Percentiles rank a stretch among this genome's conserved stretches.
Conservation (phyloP, 2,329 filamentous ascomycete genomes). For the Ceratocystis papillata region DNA sequence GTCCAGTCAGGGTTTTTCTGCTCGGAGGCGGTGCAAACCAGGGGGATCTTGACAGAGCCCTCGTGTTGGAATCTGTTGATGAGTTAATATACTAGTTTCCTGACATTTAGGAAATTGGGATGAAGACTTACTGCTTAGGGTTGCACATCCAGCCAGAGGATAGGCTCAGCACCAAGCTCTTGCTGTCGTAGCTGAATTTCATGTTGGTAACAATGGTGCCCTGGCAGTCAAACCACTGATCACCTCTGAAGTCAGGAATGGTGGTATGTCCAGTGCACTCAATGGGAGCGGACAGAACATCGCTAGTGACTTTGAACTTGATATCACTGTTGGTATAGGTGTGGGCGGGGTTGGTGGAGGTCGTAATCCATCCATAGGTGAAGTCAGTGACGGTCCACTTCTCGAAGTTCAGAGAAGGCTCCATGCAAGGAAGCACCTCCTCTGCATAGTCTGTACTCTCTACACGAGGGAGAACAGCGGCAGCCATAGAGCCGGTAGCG, state of each 20-base stretch:
- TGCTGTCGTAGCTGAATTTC: constrained; percentile 37
- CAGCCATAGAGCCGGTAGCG: constrained; percentile 19
- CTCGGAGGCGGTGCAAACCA: not conserved
- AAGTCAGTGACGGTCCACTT: constrained; percentile 38
- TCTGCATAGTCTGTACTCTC: not conserved
- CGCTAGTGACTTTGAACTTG: constrained; percentile 42
- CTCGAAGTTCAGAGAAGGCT: constrained; percentile 25
- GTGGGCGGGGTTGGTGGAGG: constrained; percentile 43
- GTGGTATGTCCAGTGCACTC: constrained; percentile 36
- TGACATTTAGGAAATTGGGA: not conserved
- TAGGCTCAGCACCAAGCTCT: constrained; percentile 33
- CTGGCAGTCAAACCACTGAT: constrained; percentile 36
- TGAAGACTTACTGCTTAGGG: not conserved
- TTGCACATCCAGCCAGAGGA: constrained; percentile 43
- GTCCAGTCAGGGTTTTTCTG: constrained; percentile 31
- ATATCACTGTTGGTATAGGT: constrained; percentile 40
- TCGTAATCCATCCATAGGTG: constrained; percentile 40
- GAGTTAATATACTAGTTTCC: not conserved
- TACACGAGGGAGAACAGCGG: not conserved
- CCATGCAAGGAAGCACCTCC: constrained; percentile 25
- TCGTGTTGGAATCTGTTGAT: not conserved
- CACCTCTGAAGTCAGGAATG: constrained; percentile 41
- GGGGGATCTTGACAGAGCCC: not conserved
- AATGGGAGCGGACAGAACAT: constrained; percentile 33
- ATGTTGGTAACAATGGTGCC: constrained; percentile 27